Conservation (phyloP, 2,329 filamentous ascomycete species). For the Fusarium tricinctum region DNA sequence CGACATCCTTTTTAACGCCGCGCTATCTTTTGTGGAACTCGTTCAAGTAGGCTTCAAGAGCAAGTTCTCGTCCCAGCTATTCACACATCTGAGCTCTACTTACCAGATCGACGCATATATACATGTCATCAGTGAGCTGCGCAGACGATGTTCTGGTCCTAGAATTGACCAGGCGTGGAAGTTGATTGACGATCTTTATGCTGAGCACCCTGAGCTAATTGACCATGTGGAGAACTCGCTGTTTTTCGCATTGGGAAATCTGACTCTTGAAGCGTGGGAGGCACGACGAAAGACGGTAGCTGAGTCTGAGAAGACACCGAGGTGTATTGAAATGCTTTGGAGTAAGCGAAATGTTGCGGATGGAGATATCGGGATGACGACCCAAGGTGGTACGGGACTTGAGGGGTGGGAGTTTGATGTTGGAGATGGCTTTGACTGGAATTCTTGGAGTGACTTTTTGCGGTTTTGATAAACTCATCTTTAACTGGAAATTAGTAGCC, state of each 20-base stretch:
- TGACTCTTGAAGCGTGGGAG: slow-evolving; percentile 47
- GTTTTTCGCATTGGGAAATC: slow-evolving; percentile 24
- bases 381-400: neutral
- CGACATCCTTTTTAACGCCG: slow-evolving; percentile 47
- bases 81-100: slow-evolving; percentile 48
- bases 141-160: slow-evolving; percentile 29
- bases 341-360: neutral
- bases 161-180: slow-evolving; percentile 48
- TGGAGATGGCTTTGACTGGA: slow-evolving; percentile 34
- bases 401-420: slow-evolving; percentile 15
- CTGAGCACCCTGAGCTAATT: slow-evolving; percentile 39
- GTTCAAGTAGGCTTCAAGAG: slow-evolving; percentile 40
- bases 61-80: slow-evolving; percentile 50
- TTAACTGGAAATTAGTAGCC: no score
- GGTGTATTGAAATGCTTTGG: slow-evolving; percentile 29
- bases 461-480: slow-evolving; percentile 14
- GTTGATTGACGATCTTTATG: slow-evolving; percentile 47
- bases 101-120: slow-evolving; percentile 52
- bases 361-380: neutral
- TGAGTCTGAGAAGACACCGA: neutral
- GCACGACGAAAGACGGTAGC: slow-evolving; percentile 16
- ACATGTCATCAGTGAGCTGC: slow-evolving; percentile 52
- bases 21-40: slow-evolving; percentile 45
- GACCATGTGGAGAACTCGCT: slow-evolving; percentile 9
- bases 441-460: slow-evolving; percentile 42